Percentiles rank a stretch among this genome's conserved stretches.
phyloP scores from a whole-genome alignment of 805 yeast species.

The Candida saitoana region DNA sequence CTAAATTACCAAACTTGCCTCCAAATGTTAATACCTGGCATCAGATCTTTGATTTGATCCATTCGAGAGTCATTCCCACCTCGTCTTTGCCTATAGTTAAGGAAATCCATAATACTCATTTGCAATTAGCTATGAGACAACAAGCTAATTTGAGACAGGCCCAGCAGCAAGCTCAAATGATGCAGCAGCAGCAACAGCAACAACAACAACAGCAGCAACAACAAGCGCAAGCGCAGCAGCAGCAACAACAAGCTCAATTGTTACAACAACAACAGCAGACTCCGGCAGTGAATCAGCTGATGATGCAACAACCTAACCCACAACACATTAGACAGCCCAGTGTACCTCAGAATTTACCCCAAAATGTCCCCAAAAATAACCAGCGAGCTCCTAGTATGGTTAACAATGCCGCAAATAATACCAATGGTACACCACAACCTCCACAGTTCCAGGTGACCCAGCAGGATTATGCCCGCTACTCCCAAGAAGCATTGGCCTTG shows the following conservation, averaged over 20 bases:
- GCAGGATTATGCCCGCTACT: constrained; percentile 37
- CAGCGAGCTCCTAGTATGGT: not conserved
- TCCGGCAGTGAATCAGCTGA: constrained; percentile 8
- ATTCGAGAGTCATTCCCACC: constrained; percentile 55
- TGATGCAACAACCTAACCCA: constrained; percentile 5
- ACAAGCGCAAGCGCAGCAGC: constrained; percentile 16
- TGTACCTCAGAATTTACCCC: not conserved
- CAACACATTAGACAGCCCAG: constrained; percentile 6
- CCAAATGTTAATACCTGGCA: constrained; percentile 79
- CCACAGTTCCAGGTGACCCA: constrained; percentile 32
- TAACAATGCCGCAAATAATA: not conserved
- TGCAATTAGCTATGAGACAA: constrained; percentile 51
- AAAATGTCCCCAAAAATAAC: not conserved
- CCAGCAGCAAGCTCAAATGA: constrained; percentile 18
- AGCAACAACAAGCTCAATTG: constrained; percentile 21
- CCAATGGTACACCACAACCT: constrained; percentile 12
- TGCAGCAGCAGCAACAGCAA: constrained; percentile 19
- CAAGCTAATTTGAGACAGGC: constrained; percentile 45
- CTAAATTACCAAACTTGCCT: constrained; percentile 72
- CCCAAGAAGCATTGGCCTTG: constrained; percentile 37
- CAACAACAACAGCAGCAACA: constrained; percentile 17
- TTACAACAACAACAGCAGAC: constrained; percentile 29
- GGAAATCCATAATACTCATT: constrained; percentile 64
- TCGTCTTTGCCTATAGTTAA: constrained; percentile 56
- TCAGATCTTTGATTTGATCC: constrained; percentile 61